phyloP scores from a whole-genome alignment of 306 rosid species.

The Rosa persica region DNA sequence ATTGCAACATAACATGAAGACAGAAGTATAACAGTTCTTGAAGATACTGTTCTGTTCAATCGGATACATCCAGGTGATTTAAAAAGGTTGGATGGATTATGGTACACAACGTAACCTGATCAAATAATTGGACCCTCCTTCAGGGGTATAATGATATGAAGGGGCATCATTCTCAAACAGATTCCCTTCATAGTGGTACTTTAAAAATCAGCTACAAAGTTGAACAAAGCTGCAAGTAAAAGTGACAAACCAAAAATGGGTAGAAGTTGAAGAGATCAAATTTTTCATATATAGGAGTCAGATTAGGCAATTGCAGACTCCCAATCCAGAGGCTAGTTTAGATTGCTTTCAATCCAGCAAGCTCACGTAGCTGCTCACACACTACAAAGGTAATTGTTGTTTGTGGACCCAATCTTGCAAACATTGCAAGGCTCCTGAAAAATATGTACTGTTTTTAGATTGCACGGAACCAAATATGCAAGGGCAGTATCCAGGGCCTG shows the following conservation, averaged over 20 bases:
- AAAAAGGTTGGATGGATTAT: not conserved
- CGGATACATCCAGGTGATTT: not conserved
- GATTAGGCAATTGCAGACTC: slow-evolving; percentile 9
- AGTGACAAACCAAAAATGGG: not conserved
- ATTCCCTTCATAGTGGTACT: not conserved
- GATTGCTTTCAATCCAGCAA: slow-evolving; percentile 79
- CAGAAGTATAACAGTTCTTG: no score
- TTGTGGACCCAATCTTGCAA: slow-evolving; percentile 94
- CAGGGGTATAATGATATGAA: not conserved
- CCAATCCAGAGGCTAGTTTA: slow-evolving; percentile 43
- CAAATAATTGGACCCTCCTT: slow-evolving; percentile 5
- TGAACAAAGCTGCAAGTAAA: not conserved
- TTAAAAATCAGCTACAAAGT: not conserved
- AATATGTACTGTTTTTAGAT: not conserved
- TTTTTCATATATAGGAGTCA: not conserved
- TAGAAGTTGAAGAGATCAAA: not conserved
- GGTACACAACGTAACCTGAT: not conserved
- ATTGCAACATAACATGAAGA: not conserved
- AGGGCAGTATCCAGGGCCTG: slow-evolving; percentile 11
- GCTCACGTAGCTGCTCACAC: slow-evolving; percentile 80
- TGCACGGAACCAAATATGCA: not conserved
- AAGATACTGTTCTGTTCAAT: slow-evolving; percentile 1
- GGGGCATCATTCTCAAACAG: not conserved
- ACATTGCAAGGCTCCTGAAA: slow-evolving; percentile 80
- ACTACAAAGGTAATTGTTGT: slow-evolving; percentile 81